A percentile compares a stretch with the other conserved stretches of the same genome.
phyloP scores from a whole-genome alignment of 1,284 basidiomycete species.

The Butyriboletus appendiculatus region DNA sequence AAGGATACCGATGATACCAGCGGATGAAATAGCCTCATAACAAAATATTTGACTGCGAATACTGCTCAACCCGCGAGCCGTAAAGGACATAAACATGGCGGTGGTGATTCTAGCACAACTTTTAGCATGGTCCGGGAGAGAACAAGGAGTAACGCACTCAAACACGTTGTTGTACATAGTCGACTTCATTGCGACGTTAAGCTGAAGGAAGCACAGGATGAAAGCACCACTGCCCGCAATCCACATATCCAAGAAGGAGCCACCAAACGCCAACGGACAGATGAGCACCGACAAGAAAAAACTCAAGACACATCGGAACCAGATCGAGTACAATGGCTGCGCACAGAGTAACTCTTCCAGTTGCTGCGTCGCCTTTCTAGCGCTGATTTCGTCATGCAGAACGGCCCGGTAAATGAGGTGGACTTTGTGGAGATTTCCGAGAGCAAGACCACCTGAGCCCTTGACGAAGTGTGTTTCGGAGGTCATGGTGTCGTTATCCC shows the following conservation, averaged over 20 bases:
- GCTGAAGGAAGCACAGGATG: slow-evolving; percentile 66
- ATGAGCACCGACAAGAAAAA: slow-evolving; percentile 74
- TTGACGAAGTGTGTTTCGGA: slow-evolving; percentile 86
- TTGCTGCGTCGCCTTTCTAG: slow-evolving; percentile 60
- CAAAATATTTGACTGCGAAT: slow-evolving; percentile 78
- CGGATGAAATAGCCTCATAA: slow-evolving; percentile 84
- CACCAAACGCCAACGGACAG: slow-evolving; percentile 82
- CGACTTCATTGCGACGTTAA: slow-evolving; percentile 70
- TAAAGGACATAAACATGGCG: slow-evolving; percentile 79
- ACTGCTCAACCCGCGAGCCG: slow-evolving; percentile 75
- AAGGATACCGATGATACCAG: slow-evolving; percentile 79
- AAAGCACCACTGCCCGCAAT: slow-evolving; percentile 70
- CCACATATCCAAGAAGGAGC: slow-evolving; percentile 83
- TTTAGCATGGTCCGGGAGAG: slow-evolving; percentile 16
- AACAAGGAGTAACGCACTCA: slow-evolving; percentile 57
- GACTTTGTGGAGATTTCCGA: slow-evolving; percentile 76
- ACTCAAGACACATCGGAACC: slow-evolving; percentile 64
- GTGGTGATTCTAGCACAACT: slow-evolving; percentile 65
- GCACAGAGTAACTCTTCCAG: slow-evolving; percentile 52
- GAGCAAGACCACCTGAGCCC: slow-evolving; percentile 68
- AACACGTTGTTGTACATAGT: slow-evolving; percentile 86
- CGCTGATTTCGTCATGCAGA: slow-evolving; percentile 84
- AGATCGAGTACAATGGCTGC: slow-evolving; percentile 58
- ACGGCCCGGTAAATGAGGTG: slow-evolving; percentile 78
- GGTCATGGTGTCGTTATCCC: slow-evolving; percentile 73